These are phyloP conservation scores for Cunninghamia lanceolata DNA, from an alignment of 75 land plant genomes.

Conservation along the genomic window DNA sequence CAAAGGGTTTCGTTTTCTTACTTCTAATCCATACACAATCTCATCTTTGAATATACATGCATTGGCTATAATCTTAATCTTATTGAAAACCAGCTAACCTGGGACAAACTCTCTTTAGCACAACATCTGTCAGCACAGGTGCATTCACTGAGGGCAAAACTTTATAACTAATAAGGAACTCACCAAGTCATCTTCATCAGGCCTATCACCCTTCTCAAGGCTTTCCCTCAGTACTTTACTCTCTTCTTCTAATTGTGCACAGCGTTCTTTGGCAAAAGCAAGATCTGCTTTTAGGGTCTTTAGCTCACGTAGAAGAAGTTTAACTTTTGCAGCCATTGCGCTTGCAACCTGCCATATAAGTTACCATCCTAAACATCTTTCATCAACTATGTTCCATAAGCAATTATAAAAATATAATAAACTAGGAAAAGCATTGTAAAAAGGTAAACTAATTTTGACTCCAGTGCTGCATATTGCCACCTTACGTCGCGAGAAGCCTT, in stretches of 20 bases:
- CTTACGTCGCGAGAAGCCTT: conserved; percentile 99
- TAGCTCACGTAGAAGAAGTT: conserved; percentile 80
- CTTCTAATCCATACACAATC: not conserved
- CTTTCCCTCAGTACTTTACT: conserved; percentile 76
- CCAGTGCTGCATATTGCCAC: conserved; percentile 46
- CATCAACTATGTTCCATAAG: not conserved
- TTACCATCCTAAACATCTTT: conserved; percentile 8
- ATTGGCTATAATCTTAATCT: not conserved
- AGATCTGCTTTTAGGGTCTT: conserved; percentile 86
- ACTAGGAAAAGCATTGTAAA: conserved; percentile 10
- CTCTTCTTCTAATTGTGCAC: conserved; percentile 96
- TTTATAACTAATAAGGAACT: not conserved
- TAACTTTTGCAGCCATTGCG: conserved; percentile 94
- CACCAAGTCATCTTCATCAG: conserved; percentile 95
- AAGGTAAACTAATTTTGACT: conserved; percentile 6
- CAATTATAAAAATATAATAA: not conserved
- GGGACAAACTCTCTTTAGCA: not conserved
- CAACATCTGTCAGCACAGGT: not conserved
- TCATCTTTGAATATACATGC: not conserved
- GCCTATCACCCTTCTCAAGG: conserved; percentile 61
- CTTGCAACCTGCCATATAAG: conserved; percentile 66
- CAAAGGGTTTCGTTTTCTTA: not conserved
- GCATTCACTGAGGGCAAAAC: not conserved
- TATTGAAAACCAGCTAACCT: not conserved
- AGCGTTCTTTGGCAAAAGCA: conserved; percentile 74